Conservation (phyloP, 2,329 filamentous ascomycete species). For the Mycogone perniciosa region DNA sequence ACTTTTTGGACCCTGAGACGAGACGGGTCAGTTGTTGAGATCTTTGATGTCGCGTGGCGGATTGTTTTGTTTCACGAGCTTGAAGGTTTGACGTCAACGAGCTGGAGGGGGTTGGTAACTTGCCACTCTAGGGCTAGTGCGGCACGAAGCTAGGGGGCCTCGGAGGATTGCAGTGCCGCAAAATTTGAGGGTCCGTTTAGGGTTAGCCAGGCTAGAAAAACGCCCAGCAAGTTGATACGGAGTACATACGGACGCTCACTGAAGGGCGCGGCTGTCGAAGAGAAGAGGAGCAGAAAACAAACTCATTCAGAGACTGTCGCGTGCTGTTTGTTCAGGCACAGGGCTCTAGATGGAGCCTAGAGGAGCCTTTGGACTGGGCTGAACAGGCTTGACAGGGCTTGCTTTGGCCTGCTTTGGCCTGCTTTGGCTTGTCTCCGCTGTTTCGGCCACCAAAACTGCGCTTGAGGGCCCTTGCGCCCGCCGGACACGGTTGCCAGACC, state of each 20-base stretch:
- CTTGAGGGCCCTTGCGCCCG: conserved; percentile 10
- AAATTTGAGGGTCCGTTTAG: conserved; percentile 4
- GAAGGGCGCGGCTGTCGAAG: no score
- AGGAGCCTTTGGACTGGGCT: conserved; percentile 1
- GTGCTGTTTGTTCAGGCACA: no score
- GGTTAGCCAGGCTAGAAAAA: conserved; percentile 7
- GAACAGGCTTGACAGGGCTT: conserved; percentile 9
- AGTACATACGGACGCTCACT: neutral
- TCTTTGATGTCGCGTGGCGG: conserved; percentile 2
- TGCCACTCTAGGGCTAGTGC: no score
- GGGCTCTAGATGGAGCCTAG: neutral
- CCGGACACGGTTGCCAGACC: conserved; percentile 14
- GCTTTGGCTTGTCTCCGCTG: conserved; percentile 5
- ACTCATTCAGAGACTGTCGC: no score
- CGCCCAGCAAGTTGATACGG: neutral
- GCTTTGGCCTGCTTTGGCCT: conserved; percentile 9
- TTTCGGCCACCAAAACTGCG: conserved; percentile 20
- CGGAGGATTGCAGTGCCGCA: conserved; percentile 8
- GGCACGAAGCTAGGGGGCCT: neutral
- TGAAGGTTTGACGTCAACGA: conserved; percentile 2
- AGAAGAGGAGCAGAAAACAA: no score
- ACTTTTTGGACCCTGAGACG: neutral
- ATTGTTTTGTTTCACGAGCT: conserved; percentile 3
- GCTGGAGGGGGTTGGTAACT: neutral
- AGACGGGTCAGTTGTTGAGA: neutral